Conservation (phyloP, 2,329 filamentous ascomycete genomes). For the Herpomyces periplanetae region DNA sequence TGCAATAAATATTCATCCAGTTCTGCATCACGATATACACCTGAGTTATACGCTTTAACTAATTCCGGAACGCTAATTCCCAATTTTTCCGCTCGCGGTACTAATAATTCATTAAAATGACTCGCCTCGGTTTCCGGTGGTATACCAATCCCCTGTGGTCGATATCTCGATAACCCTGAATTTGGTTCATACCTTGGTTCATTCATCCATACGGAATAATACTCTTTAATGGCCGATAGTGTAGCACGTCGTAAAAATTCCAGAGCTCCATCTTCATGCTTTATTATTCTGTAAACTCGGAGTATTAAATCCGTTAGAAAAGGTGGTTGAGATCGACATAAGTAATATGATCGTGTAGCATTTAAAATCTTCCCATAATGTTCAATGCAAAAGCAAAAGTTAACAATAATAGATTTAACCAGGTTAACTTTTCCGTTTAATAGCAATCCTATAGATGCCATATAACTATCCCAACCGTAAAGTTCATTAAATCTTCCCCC, state of each 20-base stretch:
- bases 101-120: conserved; percentile 51
- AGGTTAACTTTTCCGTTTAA: conserved; percentile 50
- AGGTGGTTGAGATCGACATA: conserved; percentile 67
- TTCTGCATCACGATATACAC: conserved; percentile 36
- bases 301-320: conserved; percentile 93
- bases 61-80: conserved; percentile 47
- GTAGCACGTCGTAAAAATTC: conserved; percentile 47
- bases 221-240: conserved; percentile 82
- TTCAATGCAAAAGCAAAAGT: conserved; percentile 92
- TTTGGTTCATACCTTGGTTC: conserved; percentile 26
- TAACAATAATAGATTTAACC: conserved; percentile 69
- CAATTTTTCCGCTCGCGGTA: conserved; percentile 48
- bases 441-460: conserved; percentile 66
- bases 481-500: conserved; percentile 91
- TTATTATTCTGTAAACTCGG: conserved; percentile 68
- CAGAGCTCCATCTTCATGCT: conserved; percentile 33
- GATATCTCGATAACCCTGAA: conserved; percentile 46
- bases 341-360: conserved; percentile 78
- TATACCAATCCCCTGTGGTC: conserved; percentile 43
- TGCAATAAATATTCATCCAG: conserved; percentile 85
- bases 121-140: conserved; percentile 63
- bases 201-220: conserved; percentile 47
- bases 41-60: conserved; percentile 49
- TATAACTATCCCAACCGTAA: conserved; percentile 97
- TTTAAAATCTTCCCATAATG: conserved; percentile 97